These are phyloP conservation scores for Aphanomyces cochlioides DNA, from an alignment of 352 stramenopile species.

Conservation along the genomic window DNA sequence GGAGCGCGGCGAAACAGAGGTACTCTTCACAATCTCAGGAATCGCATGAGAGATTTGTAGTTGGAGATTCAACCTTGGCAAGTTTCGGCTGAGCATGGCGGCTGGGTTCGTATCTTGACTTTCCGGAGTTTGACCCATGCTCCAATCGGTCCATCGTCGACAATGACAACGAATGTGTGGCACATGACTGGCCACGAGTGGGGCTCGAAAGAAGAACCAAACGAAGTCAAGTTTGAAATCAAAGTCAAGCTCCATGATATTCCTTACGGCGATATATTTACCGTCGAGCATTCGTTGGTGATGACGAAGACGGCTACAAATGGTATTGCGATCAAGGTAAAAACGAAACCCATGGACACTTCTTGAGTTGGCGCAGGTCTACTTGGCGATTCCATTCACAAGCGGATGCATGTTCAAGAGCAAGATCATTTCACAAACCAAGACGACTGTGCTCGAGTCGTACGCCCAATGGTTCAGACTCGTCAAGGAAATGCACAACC, in stretches of 20 bases:
- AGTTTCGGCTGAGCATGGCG: constrained; percentile 60
- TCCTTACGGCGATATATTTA: constrained; percentile 83
- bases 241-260: constrained; percentile 77
- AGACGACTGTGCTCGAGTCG: constrained; percentile 19
- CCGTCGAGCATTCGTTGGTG: constrained; percentile 62
- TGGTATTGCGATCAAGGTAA: constrained; percentile 39
- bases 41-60: constrained; percentile 12
- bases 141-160: constrained; percentile 73
- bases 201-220: not conserved
- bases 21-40: not conserved
- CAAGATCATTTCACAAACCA: constrained; percentile 81
- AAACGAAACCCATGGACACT: not conserved
- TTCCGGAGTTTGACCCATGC: constrained; percentile 76
- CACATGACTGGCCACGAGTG: constrained; percentile 40
- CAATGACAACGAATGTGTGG: constrained; percentile 78
- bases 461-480: constrained; percentile 28
- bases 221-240: constrained; percentile 53
- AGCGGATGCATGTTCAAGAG: constrained; percentile 89
- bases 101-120: constrained; percentile 56
- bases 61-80: constrained; percentile 65
- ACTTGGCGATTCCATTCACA: constrained; percentile 77
- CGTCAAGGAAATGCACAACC: constrained; percentile 23
- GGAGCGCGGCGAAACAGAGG: constrained; percentile 65
- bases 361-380: constrained; percentile 41
- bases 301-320: constrained; percentile 49